These are phyloP conservation scores for Trifolium pratense DNA, from an alignment of 306 rosid genomes.

Conservation along the genomic window DNA sequence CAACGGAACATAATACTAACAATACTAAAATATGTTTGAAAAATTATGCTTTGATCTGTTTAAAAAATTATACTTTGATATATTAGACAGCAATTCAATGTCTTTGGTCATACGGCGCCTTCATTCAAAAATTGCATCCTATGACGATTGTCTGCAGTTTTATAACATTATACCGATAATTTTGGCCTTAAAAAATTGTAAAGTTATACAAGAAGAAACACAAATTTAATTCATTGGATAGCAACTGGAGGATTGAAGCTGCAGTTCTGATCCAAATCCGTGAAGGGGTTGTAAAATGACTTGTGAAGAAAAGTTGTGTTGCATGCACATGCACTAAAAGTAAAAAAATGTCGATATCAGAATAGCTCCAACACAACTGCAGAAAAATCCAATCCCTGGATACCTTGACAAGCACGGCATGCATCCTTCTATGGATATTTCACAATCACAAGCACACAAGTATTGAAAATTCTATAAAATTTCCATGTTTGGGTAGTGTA, in stretches of 20 bases:
- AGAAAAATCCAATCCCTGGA: background rate
- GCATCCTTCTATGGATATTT: constrained; percentile 11
- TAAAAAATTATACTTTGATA: no score
- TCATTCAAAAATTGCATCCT: background rate
- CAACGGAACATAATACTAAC: background rate
- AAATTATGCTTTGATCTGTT: no score
- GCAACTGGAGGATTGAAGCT: background rate
- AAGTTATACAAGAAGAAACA: background rate
- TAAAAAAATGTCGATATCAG: background rate
- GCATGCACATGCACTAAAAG: background rate
- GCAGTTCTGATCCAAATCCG: background rate
- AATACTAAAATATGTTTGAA: no score
- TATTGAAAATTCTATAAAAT: constrained; percentile 2
- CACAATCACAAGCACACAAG: background rate
- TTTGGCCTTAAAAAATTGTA: background rate
- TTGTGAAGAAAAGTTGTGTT: background rate
- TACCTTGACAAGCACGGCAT: constrained; percentile 7
- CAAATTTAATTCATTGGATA: background rate
- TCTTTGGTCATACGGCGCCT: background rate
- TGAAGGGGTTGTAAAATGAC: constrained; percentile 14
- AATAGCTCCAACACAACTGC: background rate
- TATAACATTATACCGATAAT: background rate
- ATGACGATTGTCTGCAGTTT: background rate
- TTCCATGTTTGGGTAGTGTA: background rate
- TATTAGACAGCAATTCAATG: no score